Base-by-base conservation (phyloP, 2,329 filamentous ascomycete species). In the Ilyonectria destructans region DNA sequence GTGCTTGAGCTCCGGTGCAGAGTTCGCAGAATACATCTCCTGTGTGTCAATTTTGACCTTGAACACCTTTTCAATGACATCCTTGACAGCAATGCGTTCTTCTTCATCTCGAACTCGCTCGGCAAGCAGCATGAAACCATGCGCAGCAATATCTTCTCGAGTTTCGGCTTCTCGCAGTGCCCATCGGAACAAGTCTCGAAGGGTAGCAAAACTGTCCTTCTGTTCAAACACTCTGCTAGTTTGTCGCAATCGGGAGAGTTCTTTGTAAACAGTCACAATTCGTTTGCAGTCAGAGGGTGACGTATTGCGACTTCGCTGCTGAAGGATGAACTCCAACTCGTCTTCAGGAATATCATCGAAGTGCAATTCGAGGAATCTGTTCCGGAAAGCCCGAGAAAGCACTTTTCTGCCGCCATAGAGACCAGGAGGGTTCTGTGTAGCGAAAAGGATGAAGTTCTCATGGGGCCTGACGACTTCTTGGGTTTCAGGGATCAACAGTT, bases 261-360 rank as follows among this genome's bases (percentile, higher is more conserved):
- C 95, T 76, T 94, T 93, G 81, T 99, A 99, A 0, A 98, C 96
- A 9, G 91, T 89, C 4, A 99, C 96, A 66, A 99, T 98, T 58
- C 93, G 90, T 70, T 90, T 90, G 78, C 96, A 97, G 83, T 98
- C 96, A 1, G 95, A 96, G 5, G 96, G 94, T 0, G 96, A 94
- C 15, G 97, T 91, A 70, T 90, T 95, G 75, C 95, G 90, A 67
- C 95, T 97, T 68, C 97, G 89, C 78, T 94, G 91, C 77, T 97
- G 93, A 37, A 99, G 80, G 74, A 99, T 99, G 48, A 91, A 93
- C 76, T 97, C 94, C 51, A 99, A 84, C 78, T 99, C 97, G 70
- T 94, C 92, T 78, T 98, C 94, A 0, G 96, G 96, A 26, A 99
- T 99, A 77, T 99, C 97, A 74, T 98, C 96, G 76, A 97, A 98